Evolutionary conservation across 129 eudicot genomes (phyloP), one percentile per base, ranked within the genome.

Genomic region (Artemisia annua): DNA sequence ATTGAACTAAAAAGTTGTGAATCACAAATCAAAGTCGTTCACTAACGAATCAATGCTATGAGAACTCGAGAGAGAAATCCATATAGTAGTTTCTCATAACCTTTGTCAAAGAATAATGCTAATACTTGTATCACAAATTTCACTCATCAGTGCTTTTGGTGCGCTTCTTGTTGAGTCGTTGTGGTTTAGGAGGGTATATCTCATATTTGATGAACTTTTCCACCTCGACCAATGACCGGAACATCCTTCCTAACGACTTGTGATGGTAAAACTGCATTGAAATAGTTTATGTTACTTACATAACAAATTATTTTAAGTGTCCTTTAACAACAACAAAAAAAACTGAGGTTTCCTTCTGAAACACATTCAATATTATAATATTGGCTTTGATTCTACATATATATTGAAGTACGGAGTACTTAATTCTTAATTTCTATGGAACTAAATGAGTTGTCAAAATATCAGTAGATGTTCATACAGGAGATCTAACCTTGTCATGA

Each of bases 161-260:
- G 73, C 58, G 11, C 4, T 46, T 78, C 57, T 72, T 71, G 54
- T 3, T 64, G 52, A 20, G 54, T 55, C 82, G 56, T 6, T 48
- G 68, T 48, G 82, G 78, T 55, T 72, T 78, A 66, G 82, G 73
- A 14, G 78, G 82, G 73, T 78, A 78, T 60, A 71, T 78, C 73
- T 78, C 82, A 16, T 71, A 78, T 56, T 78, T 78, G 73, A 78
- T 71, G 73, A 78, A 78, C 69, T 71, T 78, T 73, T 78, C 82
- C 44, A 78, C 82, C 48, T 78, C 82, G 18, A 71, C 82, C 73
- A 71, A 56, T 48, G 82, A 78, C 32, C 82, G 78, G 72, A 78
- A 78, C 82, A 78, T 78, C 63, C 82, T 71, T 56, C 77, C 62
- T 17, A 77, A 78, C 14, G 82, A 65, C 54, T 16, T n/a, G 19